These are phyloP conservation scores for Thymus mandschuricus DNA, from an alignment of 257 asterid genomes.

Conservation along the genomic window DNA sequence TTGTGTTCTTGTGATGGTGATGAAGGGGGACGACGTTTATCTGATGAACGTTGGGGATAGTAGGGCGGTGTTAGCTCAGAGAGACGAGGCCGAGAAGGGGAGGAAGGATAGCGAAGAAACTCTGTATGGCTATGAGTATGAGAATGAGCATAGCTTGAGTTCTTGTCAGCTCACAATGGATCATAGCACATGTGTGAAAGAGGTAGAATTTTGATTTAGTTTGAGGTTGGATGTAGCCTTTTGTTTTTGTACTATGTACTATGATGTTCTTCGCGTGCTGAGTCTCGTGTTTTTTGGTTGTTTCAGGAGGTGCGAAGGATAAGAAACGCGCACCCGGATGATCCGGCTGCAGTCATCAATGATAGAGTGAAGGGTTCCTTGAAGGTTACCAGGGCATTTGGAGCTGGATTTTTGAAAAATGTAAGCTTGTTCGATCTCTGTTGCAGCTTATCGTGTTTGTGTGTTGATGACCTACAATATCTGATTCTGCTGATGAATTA, in stretches of 20 bases:
- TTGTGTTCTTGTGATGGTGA: constrained; percentile 89
- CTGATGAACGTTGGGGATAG: constrained; percentile 96
- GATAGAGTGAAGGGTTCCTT: constrained; percentile 89
- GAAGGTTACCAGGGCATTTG: constrained; percentile 95
- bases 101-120: constrained; percentile 53
- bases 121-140: constrained; percentile 64
- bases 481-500: too few species aligned
- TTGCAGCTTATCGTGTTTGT: neutral
- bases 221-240: neutral
- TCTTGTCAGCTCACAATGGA: constrained; percentile 83
- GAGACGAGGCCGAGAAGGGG: constrained; percentile 41
- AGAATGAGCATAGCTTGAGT: constrained; percentile 50
- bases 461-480: too few species aligned
- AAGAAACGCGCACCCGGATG: constrained; percentile 71
- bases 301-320: constrained; percentile 82
- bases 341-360: constrained; percentile 65
- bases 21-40: constrained; percentile 90
- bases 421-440: constrained; percentile 36
- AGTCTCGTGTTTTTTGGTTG: constrained; percentile 2
- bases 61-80: constrained; percentile 76
- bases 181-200: constrained; percentile 78
- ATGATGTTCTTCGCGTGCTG: constrained; percentile 20
- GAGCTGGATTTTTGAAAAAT: constrained; percentile 93
- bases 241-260: constrained; percentile 22
- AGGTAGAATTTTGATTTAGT: constrained; percentile 46